Conservation (phyloP, 2,329 filamentous ascomycete species). For the Aspergillus sp. region DNA sequence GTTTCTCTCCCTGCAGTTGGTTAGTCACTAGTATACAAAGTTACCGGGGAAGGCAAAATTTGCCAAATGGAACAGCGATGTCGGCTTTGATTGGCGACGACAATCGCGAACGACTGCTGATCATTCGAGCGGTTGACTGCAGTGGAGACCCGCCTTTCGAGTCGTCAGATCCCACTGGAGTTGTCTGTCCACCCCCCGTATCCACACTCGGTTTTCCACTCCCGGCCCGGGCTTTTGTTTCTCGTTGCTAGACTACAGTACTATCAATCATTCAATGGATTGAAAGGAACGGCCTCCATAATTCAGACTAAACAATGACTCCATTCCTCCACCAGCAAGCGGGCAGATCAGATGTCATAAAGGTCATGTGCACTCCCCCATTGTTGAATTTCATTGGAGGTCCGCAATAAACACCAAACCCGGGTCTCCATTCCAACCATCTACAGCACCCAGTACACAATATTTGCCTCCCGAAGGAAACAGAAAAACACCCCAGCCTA, state of each 20-base stretch:
- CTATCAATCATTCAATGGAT: background rate
- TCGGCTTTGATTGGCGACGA: conserved; percentile 16
- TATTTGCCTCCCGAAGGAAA: background rate
- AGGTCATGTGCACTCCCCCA: conserved; percentile 8
- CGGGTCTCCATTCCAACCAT: conserved; percentile 3
- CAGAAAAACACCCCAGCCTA: background rate
- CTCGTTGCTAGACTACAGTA: background rate
- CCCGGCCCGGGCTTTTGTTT: conserved; percentile 7
- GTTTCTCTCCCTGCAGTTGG: conserved; percentile 1
- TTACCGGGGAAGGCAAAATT: background rate
- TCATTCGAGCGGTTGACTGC: conserved; percentile 20
- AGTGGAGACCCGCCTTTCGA: conserved; percentile 17
- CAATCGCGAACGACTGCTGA: conserved; percentile 17
- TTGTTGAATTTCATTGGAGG: background rate
- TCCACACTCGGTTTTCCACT: conserved; percentile 12
- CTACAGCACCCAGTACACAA: background rate
- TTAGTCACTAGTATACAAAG: background rate
- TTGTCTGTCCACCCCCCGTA: background rate
- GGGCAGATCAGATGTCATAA: conserved; percentile 13
- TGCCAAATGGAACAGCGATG: conserved; percentile 10
- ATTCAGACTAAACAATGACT: background rate
- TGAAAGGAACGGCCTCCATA: background rate
- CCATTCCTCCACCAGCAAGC: background rate
- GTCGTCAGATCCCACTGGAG: conserved; percentile 16
- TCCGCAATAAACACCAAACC: background rate